These are phyloP conservation scores for Phytophthora nicotianae DNA, from an alignment of 352 stramenopile species.

Conservation along the genomic window DNA sequence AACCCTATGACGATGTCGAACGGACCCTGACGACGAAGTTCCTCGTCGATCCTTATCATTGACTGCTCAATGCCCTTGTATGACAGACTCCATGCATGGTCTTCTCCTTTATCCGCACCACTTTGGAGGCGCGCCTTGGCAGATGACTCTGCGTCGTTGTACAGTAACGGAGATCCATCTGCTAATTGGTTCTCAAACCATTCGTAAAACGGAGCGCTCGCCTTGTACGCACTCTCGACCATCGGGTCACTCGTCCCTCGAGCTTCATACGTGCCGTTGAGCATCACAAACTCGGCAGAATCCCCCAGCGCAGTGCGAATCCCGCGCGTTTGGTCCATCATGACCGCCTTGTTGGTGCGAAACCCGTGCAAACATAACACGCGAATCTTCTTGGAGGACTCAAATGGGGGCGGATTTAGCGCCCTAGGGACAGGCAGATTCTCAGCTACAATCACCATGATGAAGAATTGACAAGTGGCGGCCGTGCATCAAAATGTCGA, in stretches of 20 bases:
- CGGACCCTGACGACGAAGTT: slow-evolving; percentile 37
- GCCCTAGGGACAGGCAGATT: slow-evolving; percentile 25
- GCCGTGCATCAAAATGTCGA: slow-evolving; percentile 32
- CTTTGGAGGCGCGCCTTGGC: slow-evolving; percentile 31
- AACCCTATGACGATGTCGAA: slow-evolving; percentile 59
- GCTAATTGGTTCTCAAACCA: slow-evolving; percentile 47
- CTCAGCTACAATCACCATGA: slow-evolving; percentile 20
- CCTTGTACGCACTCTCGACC: slow-evolving; percentile 39
- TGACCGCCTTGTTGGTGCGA: slow-evolving; percentile 55
- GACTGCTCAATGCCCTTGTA: slow-evolving; percentile 47
- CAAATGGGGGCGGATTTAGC: slow-evolving; percentile 12
- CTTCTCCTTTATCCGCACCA: slow-evolving; percentile 30
- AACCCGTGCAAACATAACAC: slow-evolving; percentile 63
- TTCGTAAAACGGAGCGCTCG: slow-evolving; percentile 47
- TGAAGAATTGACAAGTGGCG: not conserved
- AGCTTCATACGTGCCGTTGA: slow-evolving; percentile 51
- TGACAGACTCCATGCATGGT: slow-evolving; percentile 36
- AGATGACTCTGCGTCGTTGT: slow-evolving; percentile 42
- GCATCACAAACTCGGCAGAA: slow-evolving; percentile 44
- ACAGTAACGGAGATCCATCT: slow-evolving; percentile 30
- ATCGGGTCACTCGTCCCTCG: slow-evolving; percentile 36
- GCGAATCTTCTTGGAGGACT: slow-evolving; percentile 35
- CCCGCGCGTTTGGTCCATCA: slow-evolving; percentile 48
- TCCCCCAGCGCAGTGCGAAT: slow-evolving; percentile 39
- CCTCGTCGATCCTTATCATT: slow-evolving; percentile 40